A percentile compares a stretch with the other conserved stretches of the same genome.
Conservation (phyloP, 306 rosid genomes). For the Rosa chinensis region DNA sequence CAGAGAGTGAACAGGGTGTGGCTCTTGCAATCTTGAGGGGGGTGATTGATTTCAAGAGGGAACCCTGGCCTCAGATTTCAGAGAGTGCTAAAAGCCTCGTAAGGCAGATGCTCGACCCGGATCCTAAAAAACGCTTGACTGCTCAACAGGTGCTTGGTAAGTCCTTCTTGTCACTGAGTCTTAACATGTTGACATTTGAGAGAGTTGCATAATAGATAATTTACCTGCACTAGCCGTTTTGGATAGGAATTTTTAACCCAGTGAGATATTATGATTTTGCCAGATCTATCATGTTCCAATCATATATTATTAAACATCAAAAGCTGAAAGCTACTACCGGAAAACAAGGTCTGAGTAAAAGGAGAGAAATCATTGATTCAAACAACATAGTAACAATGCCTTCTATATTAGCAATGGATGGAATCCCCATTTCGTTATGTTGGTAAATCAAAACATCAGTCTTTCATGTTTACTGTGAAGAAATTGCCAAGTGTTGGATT, state of each 20-base stretch:
- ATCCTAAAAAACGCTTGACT: slow-evolving; percentile 84
- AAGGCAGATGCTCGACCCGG: slow-evolving; percentile 85
- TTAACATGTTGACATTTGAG: slow-evolving; percentile 21
- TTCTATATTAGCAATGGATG: neutral
- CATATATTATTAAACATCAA: neutral
- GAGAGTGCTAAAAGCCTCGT: slow-evolving; percentile 96
- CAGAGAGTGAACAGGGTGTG: slow-evolving; percentile 93
- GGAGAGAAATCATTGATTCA: neutral
- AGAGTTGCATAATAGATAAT: neutral
- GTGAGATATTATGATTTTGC: neutral
- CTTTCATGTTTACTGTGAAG: neutral
- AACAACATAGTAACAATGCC: neutral
- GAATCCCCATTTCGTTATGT: neutral
- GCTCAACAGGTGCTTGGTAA: slow-evolving; percentile 98
- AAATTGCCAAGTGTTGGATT: no score
- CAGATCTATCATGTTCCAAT: neutral
- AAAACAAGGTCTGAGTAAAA: neutral
- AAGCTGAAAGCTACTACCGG: neutral
- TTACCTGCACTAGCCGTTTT: neutral
- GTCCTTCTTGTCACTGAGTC: slow-evolving; percentile 30
- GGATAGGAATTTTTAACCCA: neutral
- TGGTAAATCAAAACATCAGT: neutral
- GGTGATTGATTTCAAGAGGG: slow-evolving; percentile 94
- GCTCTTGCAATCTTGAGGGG: slow-evolving; percentile 97
- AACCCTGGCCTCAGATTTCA: slow-evolving; percentile 99